These are phyloP conservation scores for Geotrichum candidum DNA, from an alignment of 1,139 yeast species.

Conservation along the genomic window DNA sequence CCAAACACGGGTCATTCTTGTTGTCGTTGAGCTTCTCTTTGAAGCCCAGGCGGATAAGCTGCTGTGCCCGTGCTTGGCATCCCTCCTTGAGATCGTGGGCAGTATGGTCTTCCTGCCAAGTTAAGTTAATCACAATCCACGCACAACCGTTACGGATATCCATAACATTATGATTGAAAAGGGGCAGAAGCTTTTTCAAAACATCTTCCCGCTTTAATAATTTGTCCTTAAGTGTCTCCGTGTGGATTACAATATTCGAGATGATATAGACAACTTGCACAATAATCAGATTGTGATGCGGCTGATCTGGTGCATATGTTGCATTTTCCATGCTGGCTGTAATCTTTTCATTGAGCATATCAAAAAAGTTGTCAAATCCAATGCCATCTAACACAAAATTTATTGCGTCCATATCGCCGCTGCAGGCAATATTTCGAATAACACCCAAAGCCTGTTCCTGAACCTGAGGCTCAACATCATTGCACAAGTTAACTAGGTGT, in stretches of 20 bases:
- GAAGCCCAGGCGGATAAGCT: slow-evolving; percentile 40
- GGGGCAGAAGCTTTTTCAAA: slow-evolving; percentile 36
- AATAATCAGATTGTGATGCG: slow-evolving; percentile 29
- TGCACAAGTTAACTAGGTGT: slow-evolving; percentile 46
- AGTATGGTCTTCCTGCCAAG: slow-evolving; percentile 42
- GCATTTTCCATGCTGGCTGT: slow-evolving; percentile 9
- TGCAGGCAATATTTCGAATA: slow-evolving; percentile 67
- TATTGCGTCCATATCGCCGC: slow-evolving; percentile 48
- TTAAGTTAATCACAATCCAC: slow-evolving; percentile 54
- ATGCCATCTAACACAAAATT: slow-evolving; percentile 38
- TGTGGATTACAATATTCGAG: slow-evolving; percentile 54
- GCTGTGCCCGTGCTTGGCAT: slow-evolving; percentile 8
- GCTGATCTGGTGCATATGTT: slow-evolving; percentile 11
- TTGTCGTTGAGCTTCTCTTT: slow-evolving; percentile 34
- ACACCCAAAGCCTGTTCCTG: slow-evolving; percentile 66
- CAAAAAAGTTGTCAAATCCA: slow-evolving; percentile 32
- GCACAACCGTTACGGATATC: slow-evolving; percentile 49
- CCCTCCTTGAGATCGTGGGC: slow-evolving; percentile 12
- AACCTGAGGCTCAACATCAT: slow-evolving; percentile 46
- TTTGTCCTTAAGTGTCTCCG: slow-evolving; percentile 43
- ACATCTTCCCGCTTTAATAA: slow-evolving; percentile 42
- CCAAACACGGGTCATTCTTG: slow-evolving; percentile 36
- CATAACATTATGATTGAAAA: slow-evolving; percentile 36
- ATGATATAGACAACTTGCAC: slow-evolving; percentile 48
- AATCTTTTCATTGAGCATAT: slow-evolving; percentile 27